Conservation (phyloP, 768 basidiomycete genomes). For the Boletus coccyginus region DNA sequence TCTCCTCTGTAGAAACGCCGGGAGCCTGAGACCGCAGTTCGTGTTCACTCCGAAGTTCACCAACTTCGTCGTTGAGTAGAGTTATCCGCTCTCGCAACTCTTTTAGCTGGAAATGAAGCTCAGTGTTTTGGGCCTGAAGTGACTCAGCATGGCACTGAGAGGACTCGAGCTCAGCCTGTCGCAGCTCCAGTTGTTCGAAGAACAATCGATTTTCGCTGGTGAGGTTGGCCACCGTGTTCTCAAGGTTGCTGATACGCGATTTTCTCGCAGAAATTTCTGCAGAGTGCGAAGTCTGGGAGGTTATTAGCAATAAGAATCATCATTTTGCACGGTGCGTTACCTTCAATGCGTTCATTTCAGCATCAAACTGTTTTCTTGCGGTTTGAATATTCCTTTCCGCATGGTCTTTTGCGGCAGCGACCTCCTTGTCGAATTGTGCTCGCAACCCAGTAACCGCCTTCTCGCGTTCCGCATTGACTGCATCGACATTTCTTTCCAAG, state of each 20-base stretch:
- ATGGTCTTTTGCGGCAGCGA: conserved; percentile 55
- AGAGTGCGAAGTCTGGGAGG: conserved; percentile 56
- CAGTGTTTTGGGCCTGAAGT: conserved; percentile 74
- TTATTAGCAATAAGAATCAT: not conserved
- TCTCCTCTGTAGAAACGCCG: conserved; percentile 54
- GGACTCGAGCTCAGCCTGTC: conserved; percentile 89
- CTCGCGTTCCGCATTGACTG: conserved; percentile 59
- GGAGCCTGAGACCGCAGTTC: conserved; percentile 43
- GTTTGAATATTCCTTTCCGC: conserved; percentile 72
- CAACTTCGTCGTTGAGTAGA: conserved; percentile 68
- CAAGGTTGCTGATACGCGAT: conserved; percentile 65
- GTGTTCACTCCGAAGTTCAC: conserved; percentile 60
- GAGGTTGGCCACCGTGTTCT: conserved; percentile 65
- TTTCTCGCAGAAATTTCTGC: conserved; percentile 63
- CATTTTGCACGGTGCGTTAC: conserved; percentile 36
- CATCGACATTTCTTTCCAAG: conserved; percentile 64
- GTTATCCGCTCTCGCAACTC: conserved; percentile 73
- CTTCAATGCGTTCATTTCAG: conserved; percentile 73
- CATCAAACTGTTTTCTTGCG: conserved; percentile 69
- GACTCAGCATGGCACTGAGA: conserved; percentile 72
- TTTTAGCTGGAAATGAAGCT: conserved; percentile 82
- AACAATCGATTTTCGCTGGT: conserved; percentile 72
- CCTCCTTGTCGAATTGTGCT: conserved; percentile 71
- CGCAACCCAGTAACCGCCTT: conserved; percentile 56
- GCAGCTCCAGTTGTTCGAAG: conserved; percentile 84